phyloP scores from a whole-genome alignment of 2,329 filamentous ascomycete species.

The Leptographium wingfieldii region DNA sequence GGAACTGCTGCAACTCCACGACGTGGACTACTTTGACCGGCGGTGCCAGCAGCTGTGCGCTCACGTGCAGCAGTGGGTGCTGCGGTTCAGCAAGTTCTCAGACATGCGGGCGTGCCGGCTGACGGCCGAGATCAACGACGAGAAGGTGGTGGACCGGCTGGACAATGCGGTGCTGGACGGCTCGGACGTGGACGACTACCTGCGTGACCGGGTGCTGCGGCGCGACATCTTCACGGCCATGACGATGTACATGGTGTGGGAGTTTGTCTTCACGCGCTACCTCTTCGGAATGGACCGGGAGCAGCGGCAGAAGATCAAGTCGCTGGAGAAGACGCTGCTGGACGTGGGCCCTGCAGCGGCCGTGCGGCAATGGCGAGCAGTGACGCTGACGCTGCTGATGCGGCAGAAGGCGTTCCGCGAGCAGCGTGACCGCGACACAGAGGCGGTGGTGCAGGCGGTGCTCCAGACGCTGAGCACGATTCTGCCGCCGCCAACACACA shows the following conservation, averaged over 20 bases:
- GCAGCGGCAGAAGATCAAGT: conserved; percentile 94
- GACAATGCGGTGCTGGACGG: conserved; percentile 93
- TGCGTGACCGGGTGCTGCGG: conserved; percentile 75
- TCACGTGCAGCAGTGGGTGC: conserved; percentile 93
- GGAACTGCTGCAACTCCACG: conserved; percentile 64
- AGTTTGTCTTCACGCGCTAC: conserved; percentile 95
- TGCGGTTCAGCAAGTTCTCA: conserved; percentile 96
- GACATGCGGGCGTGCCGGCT: conserved; percentile 79
- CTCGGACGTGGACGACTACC: conserved; percentile 78
- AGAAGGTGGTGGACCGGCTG: conserved; percentile 85
- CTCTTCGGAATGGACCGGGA: conserved; percentile 98
- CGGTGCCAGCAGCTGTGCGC: conserved; percentile 91
- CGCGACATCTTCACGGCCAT: conserved; percentile 97
- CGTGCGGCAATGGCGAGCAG: conserved; percentile 95
- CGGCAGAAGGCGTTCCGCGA: conserved; percentile 66
- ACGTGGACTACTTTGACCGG: conserved; percentile 91
- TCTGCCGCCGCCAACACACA: conserved; percentile 71
- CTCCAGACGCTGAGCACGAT: conserved; percentile 73
- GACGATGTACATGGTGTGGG: conserved; percentile 98
- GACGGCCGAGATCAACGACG: conserved; percentile 74
- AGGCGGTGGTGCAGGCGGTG: conserved; percentile 88
- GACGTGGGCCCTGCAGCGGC: conserved; percentile 80
- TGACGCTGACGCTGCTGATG: conserved; percentile 79
- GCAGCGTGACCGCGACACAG: conserved; percentile 80
- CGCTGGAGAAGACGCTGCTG: conserved; percentile 77